Evolutionary conservation across 768 basidiomycete species (phyloP), one percentile per base, ranked within the genome.

Genomic region (Nidularia pulvinata): DNA sequence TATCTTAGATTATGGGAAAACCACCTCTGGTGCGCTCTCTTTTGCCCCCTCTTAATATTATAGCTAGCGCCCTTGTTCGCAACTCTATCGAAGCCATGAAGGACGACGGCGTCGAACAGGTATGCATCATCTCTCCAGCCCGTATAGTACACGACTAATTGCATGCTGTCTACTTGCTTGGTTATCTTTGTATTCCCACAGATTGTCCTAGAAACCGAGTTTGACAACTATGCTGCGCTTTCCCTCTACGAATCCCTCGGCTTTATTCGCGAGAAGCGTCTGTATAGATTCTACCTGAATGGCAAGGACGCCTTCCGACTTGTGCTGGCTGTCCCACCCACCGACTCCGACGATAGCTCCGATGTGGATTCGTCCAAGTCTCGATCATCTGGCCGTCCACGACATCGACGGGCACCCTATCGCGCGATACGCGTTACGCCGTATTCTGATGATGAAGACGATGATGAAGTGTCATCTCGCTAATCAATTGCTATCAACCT

Each of bases 181-280:
- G 33, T 50, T 42, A 37, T 50, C 5, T 32, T 11, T n/a, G n/a
- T 35, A 45, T 37, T 14, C 57, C 14, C 7, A 16, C 60, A 98
- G 93, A 84, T 98, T 61, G 86, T 94, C 10, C 86, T 98, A 54
- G 97, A 98, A 73, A 98, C 97, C 4, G 97, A 99, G 70, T 90
- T 80, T 65, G 96, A 98, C 72, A 98, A 98, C 69, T 71, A 76
- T 45, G 84, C 93, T 6, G 95, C 95, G 0, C 80, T 98, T 13
- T 85, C 89, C 2, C 76, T 99, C 10, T 98, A 98, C 71, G 89
- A 90, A 55, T 87, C 89, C 6, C 80, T 98, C 44, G 97, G 97
- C 0, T 99, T 99, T 71, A 90, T 98, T 25, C 85, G 93, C 42
- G 95, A 98, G 75, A 98, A 98, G 67, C 86, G 95, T 4, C 78